Percentiles rank a stretch among this genome's conserved stretches.
phyloP scores from a whole-genome alignment of 208 protist genomes.

The Leishmania gerbilli region DNA sequence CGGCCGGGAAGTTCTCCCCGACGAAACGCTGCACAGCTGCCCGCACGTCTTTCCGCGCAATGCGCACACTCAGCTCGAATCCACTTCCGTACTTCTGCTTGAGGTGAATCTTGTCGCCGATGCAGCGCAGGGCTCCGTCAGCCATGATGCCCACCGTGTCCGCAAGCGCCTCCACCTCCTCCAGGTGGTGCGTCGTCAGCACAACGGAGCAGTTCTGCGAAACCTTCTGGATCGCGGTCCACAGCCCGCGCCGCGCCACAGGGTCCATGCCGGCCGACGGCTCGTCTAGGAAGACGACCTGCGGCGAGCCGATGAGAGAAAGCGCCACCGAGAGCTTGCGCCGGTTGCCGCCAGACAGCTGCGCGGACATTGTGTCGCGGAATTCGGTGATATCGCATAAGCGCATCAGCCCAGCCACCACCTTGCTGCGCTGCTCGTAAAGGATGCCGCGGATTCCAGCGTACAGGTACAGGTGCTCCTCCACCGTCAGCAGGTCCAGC shows the following conservation, averaged over 20 bases:
- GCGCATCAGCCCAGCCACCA: slow-evolving; percentile 34
- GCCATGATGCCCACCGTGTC: slow-evolving; percentile 80
- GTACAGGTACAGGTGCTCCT: slow-evolving; percentile 75
- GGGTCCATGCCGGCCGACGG: slow-evolving; percentile 78
- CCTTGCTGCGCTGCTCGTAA: slow-evolving; percentile 17
- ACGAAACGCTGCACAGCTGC: slow-evolving; percentile 44
- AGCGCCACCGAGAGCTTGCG: slow-evolving; percentile 72
- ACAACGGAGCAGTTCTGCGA: slow-evolving; percentile 73
- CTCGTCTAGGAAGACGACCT: slow-evolving; percentile 73
- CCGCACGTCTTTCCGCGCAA: slow-evolving; percentile 28
- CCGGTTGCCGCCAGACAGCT: slow-evolving; percentile 73
- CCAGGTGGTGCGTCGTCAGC: slow-evolving; percentile 94
- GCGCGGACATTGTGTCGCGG: slow-evolving; percentile 23
- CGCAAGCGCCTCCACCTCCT: slow-evolving; percentile 91
- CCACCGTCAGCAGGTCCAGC: slow-evolving; percentile 86
- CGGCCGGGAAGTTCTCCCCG: slow-evolving; percentile 29
- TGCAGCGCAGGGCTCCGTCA: slow-evolving; percentile 71
- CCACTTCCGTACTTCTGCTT: slow-evolving; percentile 71
- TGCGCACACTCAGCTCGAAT: slow-evolving; percentile 56
- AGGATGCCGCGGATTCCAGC: slow-evolving; percentile 41
- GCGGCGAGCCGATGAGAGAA: slow-evolving; percentile 63
- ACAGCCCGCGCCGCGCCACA: slow-evolving; percentile 54
- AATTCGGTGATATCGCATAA: slow-evolving; percentile 40
- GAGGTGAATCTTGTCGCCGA: slow-evolving; percentile 78
- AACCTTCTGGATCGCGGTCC: slow-evolving; percentile 64